phyloP scores from a whole-genome alignment of 768 basidiomycete genomes.

The Rhodocollybia butyracea region DNA sequence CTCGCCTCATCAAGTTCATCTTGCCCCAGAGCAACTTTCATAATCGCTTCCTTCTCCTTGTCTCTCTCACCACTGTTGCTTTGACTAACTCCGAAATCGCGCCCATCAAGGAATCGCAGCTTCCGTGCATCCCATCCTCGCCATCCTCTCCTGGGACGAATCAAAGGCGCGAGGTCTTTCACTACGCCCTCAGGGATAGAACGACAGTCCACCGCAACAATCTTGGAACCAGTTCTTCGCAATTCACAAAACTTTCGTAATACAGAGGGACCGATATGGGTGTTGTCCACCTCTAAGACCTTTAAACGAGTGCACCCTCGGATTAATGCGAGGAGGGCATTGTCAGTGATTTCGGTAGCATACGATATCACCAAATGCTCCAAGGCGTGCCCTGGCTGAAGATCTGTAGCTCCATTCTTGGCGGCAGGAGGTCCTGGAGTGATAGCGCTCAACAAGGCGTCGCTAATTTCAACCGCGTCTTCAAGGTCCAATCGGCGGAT shows the following conservation, averaged over 20 bases:
- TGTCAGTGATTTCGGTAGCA: slow-evolving; percentile 60
- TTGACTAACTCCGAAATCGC: slow-evolving; percentile 56
- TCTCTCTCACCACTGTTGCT: slow-evolving; percentile 59
- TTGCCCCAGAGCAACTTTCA: slow-evolving; percentile 43
- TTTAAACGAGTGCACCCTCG: slow-evolving; percentile 57
- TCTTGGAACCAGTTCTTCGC: slow-evolving; percentile 48
- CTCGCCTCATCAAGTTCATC: slow-evolving; percentile 76
- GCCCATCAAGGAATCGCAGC: slow-evolving; percentile 66
- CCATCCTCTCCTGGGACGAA: slow-evolving; percentile 73
- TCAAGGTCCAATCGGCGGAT: slow-evolving; percentile 85
- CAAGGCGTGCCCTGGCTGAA: slow-evolving; percentile 58
- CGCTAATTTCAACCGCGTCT: slow-evolving; percentile 71
- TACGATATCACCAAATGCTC: slow-evolving; percentile 72
- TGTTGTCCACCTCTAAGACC: slow-evolving; percentile 77
- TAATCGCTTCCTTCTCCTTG: slow-evolving; percentile 45
- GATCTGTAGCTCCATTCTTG: not conserved
- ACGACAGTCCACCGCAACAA: slow-evolving; percentile 77
- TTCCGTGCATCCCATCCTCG: slow-evolving; percentile 69
- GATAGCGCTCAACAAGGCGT: slow-evolving; percentile 63
- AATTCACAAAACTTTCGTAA: slow-evolving; percentile 67
- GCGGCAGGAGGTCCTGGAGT: slow-evolving; percentile 38
- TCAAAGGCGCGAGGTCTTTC: slow-evolving; percentile 55
- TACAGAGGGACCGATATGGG: slow-evolving; percentile 59
- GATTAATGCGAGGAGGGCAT: slow-evolving; percentile 62
- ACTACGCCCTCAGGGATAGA: slow-evolving; percentile 58